These are phyloP conservation scores for Dorcoceras hygrometricum DNA, from an alignment of 257 asterid genomes.

Conservation along the genomic window DNA sequence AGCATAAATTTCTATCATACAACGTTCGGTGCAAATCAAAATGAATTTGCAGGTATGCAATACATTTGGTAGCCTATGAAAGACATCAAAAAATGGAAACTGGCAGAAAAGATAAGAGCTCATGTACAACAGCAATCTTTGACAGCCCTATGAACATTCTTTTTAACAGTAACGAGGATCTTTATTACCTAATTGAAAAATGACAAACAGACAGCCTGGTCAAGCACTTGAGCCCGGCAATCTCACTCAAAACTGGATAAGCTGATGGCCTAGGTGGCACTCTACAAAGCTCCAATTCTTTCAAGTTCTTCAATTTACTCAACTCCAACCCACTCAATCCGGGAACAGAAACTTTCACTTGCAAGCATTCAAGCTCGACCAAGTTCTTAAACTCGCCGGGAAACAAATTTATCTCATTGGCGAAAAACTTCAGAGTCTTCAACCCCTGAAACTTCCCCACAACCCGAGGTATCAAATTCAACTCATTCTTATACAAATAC, in stretches of 20 bases:
- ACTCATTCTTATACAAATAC: slow-evolving; percentile 72
- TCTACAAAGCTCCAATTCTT: slow-evolving; percentile 82
- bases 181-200: slow-evolving; percentile 73
- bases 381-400: slow-evolving; percentile 61
- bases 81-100: background rate
- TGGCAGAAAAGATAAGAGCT: background rate
- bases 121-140: background rate
- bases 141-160: no score
- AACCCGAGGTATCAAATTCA: slow-evolving; percentile 63
- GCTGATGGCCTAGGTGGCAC: slow-evolving; percentile 73
- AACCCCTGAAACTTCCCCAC: slow-evolving; percentile 59
- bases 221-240: slow-evolving; percentile 67
- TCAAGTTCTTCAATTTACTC: slow-evolving; percentile 60
- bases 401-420: slow-evolving; percentile 78
- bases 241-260: slow-evolving; percentile 60
- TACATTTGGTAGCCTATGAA: background rate
- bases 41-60: background rate
- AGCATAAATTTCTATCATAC: background rate
- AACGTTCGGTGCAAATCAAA: background rate
- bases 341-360: slow-evolving; percentile 62
- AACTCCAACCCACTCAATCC: slow-evolving; percentile 74
- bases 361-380: slow-evolving; percentile 69
- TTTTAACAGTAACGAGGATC: background rate
- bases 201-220: slow-evolving; percentile 86
- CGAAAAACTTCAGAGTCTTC: slow-evolving; percentile 73